Conservation (phyloP, 2,329 filamentous ascomycete genomes). For the Diatrype stigma region DNA sequence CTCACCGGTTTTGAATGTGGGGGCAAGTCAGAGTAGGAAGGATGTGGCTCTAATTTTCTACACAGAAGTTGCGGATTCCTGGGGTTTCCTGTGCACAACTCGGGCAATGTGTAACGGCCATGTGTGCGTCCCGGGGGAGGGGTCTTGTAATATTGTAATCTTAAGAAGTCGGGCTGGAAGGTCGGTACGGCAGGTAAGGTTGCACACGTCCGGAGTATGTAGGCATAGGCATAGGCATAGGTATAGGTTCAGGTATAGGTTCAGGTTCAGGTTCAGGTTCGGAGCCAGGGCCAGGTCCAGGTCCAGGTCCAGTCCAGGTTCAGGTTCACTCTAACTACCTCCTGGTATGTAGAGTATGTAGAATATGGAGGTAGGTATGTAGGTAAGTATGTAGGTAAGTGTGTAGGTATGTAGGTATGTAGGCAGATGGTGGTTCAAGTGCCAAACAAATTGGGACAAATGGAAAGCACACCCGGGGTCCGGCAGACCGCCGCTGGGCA, state of each 20-base stretch:
- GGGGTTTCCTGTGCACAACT: background rate
- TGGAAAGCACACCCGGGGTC: background rate
- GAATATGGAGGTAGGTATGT: no score
- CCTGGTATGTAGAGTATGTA: no score
- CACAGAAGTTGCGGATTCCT: no score
- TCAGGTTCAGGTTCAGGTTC: no score
- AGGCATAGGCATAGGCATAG: no score
- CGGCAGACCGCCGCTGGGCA: background rate
- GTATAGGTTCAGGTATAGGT: no score
- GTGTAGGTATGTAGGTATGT: no score
- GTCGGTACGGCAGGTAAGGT: background rate
- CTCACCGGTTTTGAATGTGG: background rate
- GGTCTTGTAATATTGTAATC: background rate
- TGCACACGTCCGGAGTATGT: no score
- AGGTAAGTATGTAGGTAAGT: no score
- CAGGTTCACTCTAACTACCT: no score
- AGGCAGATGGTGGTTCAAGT: background rate
- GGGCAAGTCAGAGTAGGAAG: background rate
- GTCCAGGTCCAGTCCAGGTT: no score
- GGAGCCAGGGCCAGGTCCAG: no score
- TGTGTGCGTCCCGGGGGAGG: background rate
- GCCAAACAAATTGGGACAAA: background rate
- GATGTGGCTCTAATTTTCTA: background rate
- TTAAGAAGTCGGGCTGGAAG: background rate
- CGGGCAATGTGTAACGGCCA: background rate